Percentiles rank a stretch among this genome's conserved stretches.
Conservation (phyloP, 2,329 filamentous ascomycete species). For the Cladorrhinum sp. region DNA sequence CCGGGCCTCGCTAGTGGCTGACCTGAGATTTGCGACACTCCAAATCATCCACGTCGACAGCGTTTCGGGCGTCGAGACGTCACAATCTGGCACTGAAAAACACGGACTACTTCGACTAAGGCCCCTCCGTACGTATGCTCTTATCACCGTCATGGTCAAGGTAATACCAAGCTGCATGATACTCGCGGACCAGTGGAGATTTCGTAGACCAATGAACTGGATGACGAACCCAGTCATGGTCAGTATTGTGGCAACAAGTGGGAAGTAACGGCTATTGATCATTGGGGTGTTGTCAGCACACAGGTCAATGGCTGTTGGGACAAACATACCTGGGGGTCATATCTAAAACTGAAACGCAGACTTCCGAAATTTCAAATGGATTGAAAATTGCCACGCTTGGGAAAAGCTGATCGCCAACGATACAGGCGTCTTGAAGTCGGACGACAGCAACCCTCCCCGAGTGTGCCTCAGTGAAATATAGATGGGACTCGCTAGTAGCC, state of each 20-base stretch:
- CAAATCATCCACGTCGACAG: background rate
- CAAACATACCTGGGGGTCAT: too few relatives aligned
- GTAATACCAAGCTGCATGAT: background rate
- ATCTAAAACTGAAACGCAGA: background rate
- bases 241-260: background rate
- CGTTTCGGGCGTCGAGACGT: background rate
- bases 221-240: background rate
- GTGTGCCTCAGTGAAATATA: too few relatives aligned
- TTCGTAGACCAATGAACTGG: background rate
- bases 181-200: background rate
- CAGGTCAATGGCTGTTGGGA: background rate
- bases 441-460: too few relatives aligned
- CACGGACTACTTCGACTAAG: background rate
- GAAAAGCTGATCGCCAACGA: constrained; percentile 1
- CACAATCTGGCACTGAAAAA: too few relatives aligned
- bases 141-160: background rate
- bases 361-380: background rate
- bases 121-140: background rate
- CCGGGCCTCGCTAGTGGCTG: too few relatives aligned
- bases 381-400: background rate
- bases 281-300: background rate
- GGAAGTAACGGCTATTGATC: background rate
- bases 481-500: background rate
- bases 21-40: too few relatives aligned
- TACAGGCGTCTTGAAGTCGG: background rate